A percentile compares a stretch with the other conserved stretches of the same genome.
These are phyloP conservation scores for Asterochloris erici DNA, from an alignment of 139 green algal species.

Conservation along the genomic window DNA sequence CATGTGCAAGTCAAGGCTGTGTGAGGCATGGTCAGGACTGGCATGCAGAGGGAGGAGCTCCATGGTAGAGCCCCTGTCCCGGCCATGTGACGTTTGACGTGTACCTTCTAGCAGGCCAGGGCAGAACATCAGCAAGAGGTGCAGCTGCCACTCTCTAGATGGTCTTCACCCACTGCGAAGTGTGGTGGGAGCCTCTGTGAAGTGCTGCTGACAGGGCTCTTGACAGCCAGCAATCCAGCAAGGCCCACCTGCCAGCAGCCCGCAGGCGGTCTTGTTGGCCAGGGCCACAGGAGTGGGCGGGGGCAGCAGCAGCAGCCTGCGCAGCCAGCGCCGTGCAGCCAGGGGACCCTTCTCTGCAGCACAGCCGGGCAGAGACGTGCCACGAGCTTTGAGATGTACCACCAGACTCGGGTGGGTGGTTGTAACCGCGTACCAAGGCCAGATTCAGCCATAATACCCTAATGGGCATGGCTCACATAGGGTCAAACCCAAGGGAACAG, in stretches of 20 bases:
- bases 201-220: not conserved
- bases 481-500: too few relatives aligned
- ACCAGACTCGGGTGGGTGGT: not conserved
- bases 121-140: too few relatives aligned
- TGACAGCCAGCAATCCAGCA: not conserved
- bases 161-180: not conserved
- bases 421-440: too few relatives aligned
- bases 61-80: too few relatives aligned
- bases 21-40: too few relatives aligned
- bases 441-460: too few relatives aligned
- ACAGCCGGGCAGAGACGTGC: not conserved
- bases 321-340: conserved; percentile 32
- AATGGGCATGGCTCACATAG: too few relatives aligned
- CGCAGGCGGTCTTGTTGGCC: conserved; percentile 29
- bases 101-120: too few relatives aligned
- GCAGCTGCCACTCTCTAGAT: too few relatives aligned
- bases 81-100: too few relatives aligned
- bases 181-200: not conserved
- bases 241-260: conserved; percentile 21
- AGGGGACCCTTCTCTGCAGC: not conserved
- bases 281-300: conserved; percentile 33
- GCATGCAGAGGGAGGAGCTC: too few relatives aligned
- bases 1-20: too few relatives aligned
- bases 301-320: conserved; percentile 52
- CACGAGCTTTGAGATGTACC: not conserved